Evolutionary conservation across 1,139 yeast species (phyloP).

Genomic region (Nakaseomyces uthaithaninus): DNA sequence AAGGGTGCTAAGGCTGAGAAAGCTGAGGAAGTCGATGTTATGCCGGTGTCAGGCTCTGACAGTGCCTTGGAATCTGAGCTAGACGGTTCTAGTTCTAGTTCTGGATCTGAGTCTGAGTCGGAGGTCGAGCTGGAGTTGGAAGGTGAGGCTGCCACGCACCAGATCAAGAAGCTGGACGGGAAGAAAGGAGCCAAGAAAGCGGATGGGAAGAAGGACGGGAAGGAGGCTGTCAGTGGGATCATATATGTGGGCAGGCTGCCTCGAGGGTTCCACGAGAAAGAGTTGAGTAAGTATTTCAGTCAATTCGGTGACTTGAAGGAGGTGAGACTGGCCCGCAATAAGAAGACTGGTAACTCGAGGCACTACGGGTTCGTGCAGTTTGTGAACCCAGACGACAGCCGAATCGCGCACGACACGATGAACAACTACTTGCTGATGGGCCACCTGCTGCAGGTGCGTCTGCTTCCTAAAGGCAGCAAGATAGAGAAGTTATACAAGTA

Average conservation of each 20-base stretch:
- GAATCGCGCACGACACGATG: constrained; percentile 90
- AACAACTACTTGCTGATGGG: constrained; percentile 85
- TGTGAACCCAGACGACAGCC: constrained; percentile 63
- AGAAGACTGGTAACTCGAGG: constrained; percentile 83
- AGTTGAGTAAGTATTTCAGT: constrained; percentile 62
- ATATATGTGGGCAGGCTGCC: constrained; percentile 90
- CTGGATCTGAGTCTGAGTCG: constrained; percentile 16
- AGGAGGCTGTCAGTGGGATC: constrained; percentile 32
- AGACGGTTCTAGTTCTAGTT: constrained; percentile 18
- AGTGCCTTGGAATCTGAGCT: constrained; percentile 1
- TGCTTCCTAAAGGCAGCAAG: constrained; percentile 40
- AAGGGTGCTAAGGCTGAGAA: constrained; percentile 4
- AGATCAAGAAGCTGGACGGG: constrained; percentile 26
- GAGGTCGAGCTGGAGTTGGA: constrained; percentile 32
- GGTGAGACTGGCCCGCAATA: constrained; percentile 77
- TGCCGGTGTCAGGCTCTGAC: not conserved
- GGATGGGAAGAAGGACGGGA: constrained; percentile 17
- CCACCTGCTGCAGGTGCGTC: constrained; percentile 65
- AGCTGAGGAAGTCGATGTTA: constrained; percentile 5
- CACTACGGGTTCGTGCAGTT: constrained; percentile 92
- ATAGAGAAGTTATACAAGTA: constrained; percentile 54
- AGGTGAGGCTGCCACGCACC: constrained; percentile 25
- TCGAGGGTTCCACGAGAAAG: constrained; percentile 80
- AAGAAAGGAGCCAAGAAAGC: constrained; percentile 8
- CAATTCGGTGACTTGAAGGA: constrained; percentile 84